These are phyloP conservation scores for Hysterium pulicare DNA, from an alignment of 2,329 filamentous ascomycete species.

Conservation along the genomic window DNA sequence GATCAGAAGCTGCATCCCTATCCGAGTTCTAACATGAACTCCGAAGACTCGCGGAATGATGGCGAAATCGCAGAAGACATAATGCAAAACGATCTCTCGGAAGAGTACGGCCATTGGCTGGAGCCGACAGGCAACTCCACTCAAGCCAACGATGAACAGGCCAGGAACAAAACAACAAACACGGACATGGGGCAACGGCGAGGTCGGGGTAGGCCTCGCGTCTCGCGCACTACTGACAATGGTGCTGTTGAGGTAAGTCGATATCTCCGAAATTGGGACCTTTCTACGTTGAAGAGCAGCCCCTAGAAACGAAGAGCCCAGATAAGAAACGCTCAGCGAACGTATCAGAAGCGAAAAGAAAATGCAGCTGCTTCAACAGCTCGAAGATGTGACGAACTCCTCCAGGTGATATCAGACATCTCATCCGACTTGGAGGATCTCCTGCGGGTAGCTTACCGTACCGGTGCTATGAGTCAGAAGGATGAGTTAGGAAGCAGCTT, in stretches of 20 bases:
- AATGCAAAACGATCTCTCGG: no score
- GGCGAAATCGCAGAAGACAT: no score
- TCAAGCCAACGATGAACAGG: no score
- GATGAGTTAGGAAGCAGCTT: constrained; percentile 14
- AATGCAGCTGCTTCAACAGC: constrained; percentile 13
- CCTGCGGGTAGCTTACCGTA: constrained; percentile 11
- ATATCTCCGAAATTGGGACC: neutral
- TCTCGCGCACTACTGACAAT: constrained; percentile 12
- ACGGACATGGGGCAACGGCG: no score
- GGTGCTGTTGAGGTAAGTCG: constrained; percentile 19
- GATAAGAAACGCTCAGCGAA: constrained; percentile 20
- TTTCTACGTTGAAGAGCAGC: neutral
- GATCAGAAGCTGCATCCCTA: no score
- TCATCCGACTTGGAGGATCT: constrained; percentile 19
- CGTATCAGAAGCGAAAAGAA: constrained; percentile 26
- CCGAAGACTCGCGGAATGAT: no score
- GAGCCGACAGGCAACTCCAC: no score
- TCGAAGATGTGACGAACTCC: constrained; percentile 16
- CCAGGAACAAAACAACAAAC: no score
- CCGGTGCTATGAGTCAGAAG: constrained; percentile 13
- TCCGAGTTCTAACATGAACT: no score
- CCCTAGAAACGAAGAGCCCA: constrained; percentile 26
- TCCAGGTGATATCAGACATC: constrained; percentile 20
- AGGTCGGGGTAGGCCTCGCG: constrained; percentile 20
- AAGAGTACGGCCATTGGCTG: no score